phyloP scores from a whole-genome alignment of 2,329 filamentous ascomycete species.

The Gaeumannomyces sp. region DNA sequence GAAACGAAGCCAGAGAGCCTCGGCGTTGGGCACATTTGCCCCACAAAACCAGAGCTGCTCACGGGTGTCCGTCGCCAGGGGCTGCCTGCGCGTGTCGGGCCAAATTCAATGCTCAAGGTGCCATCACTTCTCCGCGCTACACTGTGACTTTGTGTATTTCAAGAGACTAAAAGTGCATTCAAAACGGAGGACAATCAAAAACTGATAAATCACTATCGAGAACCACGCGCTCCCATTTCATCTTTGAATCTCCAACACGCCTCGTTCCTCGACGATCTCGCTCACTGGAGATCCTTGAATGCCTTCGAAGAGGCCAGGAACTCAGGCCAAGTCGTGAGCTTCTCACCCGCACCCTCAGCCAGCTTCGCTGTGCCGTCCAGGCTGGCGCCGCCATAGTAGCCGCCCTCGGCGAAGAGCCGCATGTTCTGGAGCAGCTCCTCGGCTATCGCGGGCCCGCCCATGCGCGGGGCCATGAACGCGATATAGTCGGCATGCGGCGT shows the following conservation, averaged over 20 bases:
- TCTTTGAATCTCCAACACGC: too few species aligned
- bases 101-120: too few species aligned
- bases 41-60: not conserved
- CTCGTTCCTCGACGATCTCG: not conserved
- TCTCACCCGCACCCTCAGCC: conserved; percentile 24
- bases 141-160: too few species aligned
- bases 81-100: too few species aligned
- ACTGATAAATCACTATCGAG: too few species aligned
- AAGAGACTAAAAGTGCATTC: too few species aligned
- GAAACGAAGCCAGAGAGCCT: not conserved
- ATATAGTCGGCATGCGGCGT: conserved; percentile 2
- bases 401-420: conserved; percentile 42
- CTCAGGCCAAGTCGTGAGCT: conserved; percentile 36
- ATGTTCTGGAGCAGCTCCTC: conserved; percentile 50
- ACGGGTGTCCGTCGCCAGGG: too few species aligned
- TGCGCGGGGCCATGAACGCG: conserved; percentile 25
- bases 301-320: conserved; percentile 13
- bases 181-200: too few species aligned
- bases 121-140: too few species aligned
- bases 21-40: not conserved
- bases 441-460: conserved; percentile 28
- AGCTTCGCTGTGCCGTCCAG: conserved; percentile 32
- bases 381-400: conserved; percentile 43
- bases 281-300: conserved; percentile 3
- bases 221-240: too few species aligned